phyloP scores from a whole-genome alignment of 106 monocot genomes.

The Allium cepa region DNA sequence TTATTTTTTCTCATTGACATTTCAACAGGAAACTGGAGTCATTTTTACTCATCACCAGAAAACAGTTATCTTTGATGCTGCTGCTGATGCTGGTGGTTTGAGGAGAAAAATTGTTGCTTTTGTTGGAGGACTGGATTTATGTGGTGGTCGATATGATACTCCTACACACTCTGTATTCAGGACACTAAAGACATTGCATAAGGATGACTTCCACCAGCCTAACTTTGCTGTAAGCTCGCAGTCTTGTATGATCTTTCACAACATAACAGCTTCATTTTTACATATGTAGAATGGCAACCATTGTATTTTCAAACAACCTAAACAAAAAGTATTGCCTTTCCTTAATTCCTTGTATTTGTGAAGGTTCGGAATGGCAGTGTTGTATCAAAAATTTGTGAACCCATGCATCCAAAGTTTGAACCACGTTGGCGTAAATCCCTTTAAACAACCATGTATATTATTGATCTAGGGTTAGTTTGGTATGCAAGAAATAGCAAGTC shows the following conservation, averaged over 20 bases:
- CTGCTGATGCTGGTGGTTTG: constrained; percentile 65
- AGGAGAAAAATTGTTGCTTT: constrained; percentile 78
- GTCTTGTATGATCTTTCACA: not conserved
- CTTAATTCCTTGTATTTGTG: not conserved
- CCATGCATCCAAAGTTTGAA: not conserved
- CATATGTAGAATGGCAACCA: not conserved
- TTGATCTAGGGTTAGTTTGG: too few species aligned
- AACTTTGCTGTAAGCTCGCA: constrained; percentile 50
- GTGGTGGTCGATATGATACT: constrained; percentile 88
- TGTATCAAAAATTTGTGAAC: not conserved
- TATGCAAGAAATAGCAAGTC: too few species aligned
- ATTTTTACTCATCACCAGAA: constrained; percentile 97
- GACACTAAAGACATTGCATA: constrained; percentile 73
- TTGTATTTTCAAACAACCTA: not conserved
- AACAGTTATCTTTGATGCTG: constrained; percentile 83
- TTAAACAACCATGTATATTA: not conserved
- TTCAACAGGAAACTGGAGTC: constrained; percentile 73
- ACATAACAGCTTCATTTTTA: not conserved
- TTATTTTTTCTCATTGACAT: not conserved
- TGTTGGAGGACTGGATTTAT: constrained; percentile 90
- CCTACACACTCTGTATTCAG: constrained; percentile 63
- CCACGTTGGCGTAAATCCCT: not conserved
- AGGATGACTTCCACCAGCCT: constrained; percentile 86
- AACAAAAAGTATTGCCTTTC: not conserved
- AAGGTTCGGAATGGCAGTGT: not conserved